Percentiles rank a stretch among this genome's conserved stretches.
Evolutionary conservation across 1,284 basidiomycete species (phyloP).

Genomic region (Thecaphora frezii): DNA sequence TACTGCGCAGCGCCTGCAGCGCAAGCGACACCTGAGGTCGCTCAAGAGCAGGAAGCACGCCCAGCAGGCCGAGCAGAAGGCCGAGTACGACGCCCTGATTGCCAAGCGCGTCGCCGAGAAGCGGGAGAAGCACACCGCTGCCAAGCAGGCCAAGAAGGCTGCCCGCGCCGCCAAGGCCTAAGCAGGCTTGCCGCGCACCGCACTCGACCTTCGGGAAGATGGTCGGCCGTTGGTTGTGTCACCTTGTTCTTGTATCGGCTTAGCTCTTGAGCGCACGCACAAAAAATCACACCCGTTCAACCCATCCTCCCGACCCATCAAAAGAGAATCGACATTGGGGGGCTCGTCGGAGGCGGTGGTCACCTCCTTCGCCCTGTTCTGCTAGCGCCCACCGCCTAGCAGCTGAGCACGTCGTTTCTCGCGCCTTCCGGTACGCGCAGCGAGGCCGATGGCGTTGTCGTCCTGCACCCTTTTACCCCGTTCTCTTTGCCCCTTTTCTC

Average conservation of each 20-base stretch:
- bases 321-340: too few species aligned
- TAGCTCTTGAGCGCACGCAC: background rate
- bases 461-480: too few species aligned
- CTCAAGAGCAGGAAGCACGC: constrained; percentile 87
- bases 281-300: background rate
- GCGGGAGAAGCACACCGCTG: constrained; percentile 65
- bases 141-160: constrained; percentile 42
- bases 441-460: too few species aligned
- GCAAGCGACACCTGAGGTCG: constrained; percentile 87
- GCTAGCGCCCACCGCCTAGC: too few species aligned
- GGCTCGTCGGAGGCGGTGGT: too few species aligned
- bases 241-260: constrained; percentile 1
- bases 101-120: constrained; percentile 90
- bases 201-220: too few species aligned
- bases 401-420: too few species aligned
- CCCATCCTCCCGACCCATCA: too few species aligned
- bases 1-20: constrained; percentile 91
- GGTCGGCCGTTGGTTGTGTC: background rate
- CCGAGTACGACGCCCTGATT: constrained; percentile 75
- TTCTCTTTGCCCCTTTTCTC: too few species aligned
- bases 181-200: background rate
- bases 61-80: constrained; percentile 89
- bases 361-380: too few species aligned
- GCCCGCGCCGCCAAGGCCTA: constrained; percentile 7
- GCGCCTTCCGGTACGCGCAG: too few species aligned